A percentile compares a stretch with the other conserved stretches of the same genome.
Conservation (phyloP, 441 rosid species). For the Populus hybrid region DNA sequence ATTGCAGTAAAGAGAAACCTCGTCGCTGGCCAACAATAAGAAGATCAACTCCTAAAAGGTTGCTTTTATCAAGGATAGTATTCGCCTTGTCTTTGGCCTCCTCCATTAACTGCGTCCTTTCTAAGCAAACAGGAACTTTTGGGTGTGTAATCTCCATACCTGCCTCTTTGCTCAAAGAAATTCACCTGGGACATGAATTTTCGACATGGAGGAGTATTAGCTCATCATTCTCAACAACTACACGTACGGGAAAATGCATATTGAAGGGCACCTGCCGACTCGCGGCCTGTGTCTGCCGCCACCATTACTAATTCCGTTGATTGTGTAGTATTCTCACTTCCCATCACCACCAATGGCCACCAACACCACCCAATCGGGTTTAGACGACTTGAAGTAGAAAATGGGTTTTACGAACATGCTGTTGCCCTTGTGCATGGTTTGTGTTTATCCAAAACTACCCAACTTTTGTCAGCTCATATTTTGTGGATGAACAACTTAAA, state of each 20-base stretch:
- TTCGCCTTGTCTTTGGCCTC: slow-evolving; percentile 55
- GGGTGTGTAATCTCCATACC: slow-evolving; percentile 59
- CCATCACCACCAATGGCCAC: slow-evolving; percentile 25
- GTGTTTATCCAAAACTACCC: slow-evolving; percentile 12
- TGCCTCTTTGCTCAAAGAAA: slow-evolving; percentile 76
- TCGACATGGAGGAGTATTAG: slow-evolving; percentile 42
- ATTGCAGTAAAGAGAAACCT: slow-evolving; percentile 65
- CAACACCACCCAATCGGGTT: slow-evolving; percentile 1
- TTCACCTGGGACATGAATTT: slow-evolving; percentile 31
- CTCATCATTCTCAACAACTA: slow-evolving; percentile 38
- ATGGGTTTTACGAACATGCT: not conserved
- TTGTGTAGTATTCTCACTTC: slow-evolving; percentile 15
- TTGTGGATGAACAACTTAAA: slow-evolving; percentile 12
- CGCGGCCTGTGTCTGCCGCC: slow-evolving; percentile 43
- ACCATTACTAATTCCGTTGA: slow-evolving; percentile 39
- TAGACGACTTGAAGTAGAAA: slow-evolving; percentile 6
- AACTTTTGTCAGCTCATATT: slow-evolving; percentile 17
- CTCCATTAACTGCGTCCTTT: slow-evolving; percentile 26
- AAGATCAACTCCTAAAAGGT: slow-evolving; percentile 45
- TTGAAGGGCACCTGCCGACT: slow-evolving; percentile 44
- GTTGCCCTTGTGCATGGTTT: slow-evolving; percentile 1
- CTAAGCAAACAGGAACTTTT: slow-evolving; percentile 35
- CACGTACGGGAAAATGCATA: slow-evolving; percentile 41
- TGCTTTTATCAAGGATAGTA: slow-evolving; percentile 47
- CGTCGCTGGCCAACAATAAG: slow-evolving; percentile 71